Base-by-base conservation (phyloP, 805 yeast genomes). In the Ogataea nakhonphanomensis region DNA sequence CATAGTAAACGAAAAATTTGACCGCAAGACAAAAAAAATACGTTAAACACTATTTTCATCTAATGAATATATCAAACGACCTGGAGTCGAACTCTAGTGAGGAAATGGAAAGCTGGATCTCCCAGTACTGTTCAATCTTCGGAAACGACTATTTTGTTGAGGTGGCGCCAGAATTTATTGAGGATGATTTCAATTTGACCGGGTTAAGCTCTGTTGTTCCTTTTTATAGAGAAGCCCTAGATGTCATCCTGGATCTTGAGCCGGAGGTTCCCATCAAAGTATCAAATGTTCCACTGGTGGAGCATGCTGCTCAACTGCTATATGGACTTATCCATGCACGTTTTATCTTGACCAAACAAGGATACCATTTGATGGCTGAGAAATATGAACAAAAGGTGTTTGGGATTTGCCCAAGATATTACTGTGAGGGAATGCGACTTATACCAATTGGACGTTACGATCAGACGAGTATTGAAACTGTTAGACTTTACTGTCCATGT, bases 281-380 rank as follows among this genome's bases (percentile, higher is more conserved):
- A 49, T 79, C 86, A 8, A 82, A 80, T 51, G 73, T 83, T 53
- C 86, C 93, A 5, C 62, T 87, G 43, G 75, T 91, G 27, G 90
- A 89, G 44, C 95, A 85, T 60, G 79, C 91, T 11, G 98, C 98
- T 0, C 97, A 90, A 64, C 74, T 88, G 41, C 69, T 93, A 34
- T 93, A 91, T 61, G 99, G 99, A 2, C 71, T 93, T 45, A 90
- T 93, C 39, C 99, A 93, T 64, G 95, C 96, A 7, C 70, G 99
- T 44, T 93, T 76, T 66, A 86, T 93, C 43, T 69, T 89, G 31
- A 84, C 96, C 4, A 85, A 91, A 51, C 93, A 81, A 30, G 99
- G 99, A 0, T 70, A 91, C 41, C 84, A 88, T 46, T 78, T 85
- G 25, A 84, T 84, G 90, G 96, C 95, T n/a, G 87, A 85, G 50